These are phyloP conservation scores for Purpureocillium lavendulum DNA, from an alignment of 2,329 filamentous ascomycete species.

Conservation along the genomic window DNA sequence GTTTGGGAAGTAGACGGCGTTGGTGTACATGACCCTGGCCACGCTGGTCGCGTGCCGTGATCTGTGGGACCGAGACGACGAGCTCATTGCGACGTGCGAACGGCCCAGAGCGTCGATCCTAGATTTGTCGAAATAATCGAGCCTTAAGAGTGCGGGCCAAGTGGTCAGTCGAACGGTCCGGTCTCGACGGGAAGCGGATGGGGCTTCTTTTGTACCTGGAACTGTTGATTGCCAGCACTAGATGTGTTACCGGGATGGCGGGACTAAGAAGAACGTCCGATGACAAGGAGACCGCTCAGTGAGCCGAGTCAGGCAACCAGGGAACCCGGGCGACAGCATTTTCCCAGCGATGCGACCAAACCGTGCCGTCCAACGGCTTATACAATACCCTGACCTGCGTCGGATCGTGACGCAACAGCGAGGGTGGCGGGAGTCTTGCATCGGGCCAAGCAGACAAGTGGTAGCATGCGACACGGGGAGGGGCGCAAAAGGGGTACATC, in stretches of 20 bases:
- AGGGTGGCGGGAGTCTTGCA: too few species aligned
- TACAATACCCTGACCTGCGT: neutral
- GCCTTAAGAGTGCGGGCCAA: too few species aligned
- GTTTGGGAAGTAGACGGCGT: conserved; percentile 82
- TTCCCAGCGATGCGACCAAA: conserved; percentile 8
- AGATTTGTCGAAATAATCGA: too few species aligned
- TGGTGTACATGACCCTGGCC: conserved; percentile 49
- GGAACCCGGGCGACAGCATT: conserved; percentile 6
- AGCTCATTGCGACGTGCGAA: conserved; percentile 22
- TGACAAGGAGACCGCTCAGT: neutral
- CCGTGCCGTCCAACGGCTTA: conserved; percentile 19
- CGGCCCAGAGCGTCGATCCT: too few species aligned
- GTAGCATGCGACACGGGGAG: too few species aligned
- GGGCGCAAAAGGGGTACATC: too few species aligned
- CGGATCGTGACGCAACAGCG: neutral
- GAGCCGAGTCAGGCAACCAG: conserved; percentile 16
- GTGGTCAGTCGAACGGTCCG: too few species aligned
- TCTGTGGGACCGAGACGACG: conserved; percentile 36
- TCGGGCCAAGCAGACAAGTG: too few species aligned
- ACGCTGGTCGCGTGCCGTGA: conserved; percentile 36
- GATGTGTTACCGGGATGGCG: conserved; percentile 7
- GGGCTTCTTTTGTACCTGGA: conserved; percentile 9
- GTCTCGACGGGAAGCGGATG: neutral
- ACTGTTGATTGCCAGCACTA: conserved; percentile 3
- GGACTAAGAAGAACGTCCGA: conserved; percentile 4